Base-by-base conservation (phyloP, 495 filamentous ascomycete species). In the Neurospora africana region DNA sequence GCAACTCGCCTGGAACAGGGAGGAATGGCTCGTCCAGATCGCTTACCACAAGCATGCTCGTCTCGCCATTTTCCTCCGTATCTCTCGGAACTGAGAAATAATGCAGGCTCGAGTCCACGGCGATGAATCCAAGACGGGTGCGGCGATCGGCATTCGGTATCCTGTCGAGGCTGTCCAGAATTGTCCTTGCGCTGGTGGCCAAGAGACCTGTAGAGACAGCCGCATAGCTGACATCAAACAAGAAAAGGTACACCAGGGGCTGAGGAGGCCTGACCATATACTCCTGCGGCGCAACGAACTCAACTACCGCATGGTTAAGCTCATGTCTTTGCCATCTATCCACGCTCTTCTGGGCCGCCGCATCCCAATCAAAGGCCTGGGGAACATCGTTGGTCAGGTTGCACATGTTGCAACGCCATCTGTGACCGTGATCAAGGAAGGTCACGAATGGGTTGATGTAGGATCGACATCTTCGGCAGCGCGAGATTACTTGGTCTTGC, bases 371-470 rank as follows among this genome's bases (percentile, higher is more conserved):
- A 74, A 98, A 99, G 6, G 94, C 94, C 82, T 98, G 96, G 10
- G 95, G 95, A 19, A 99, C 96, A 77, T 99, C 95, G 79, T 98
- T 99, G 70, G 94, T 98, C 71, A 99, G 85, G 81, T 97, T 98
- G 79, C 95, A 99, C 95, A 99, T 98, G 82, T 99, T 99, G 83
- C 95, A 99, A 71, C 95, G 90, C 95, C 95, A 98, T 78, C 95
- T 88, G 83, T 99, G 95, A 23, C 95, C 95, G 80, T 98, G 93
- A 73, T 99, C 95, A 53, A 99, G 83, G 85, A 99, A 99, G 69
- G 91, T 93, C 61, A 94, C 95, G 72, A 95, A 99, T 27, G 95
- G 94, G 81, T 98, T 98, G 84, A 98, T 98, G 78, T 98, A 98
- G 58, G 95, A 94, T 72, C 95, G 88, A 81, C 95, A 99, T 77